Evolutionary conservation across 1,139 yeast genomes (phyloP).

Genomic region (Blastobotrys raffinosifermentans): DNA sequence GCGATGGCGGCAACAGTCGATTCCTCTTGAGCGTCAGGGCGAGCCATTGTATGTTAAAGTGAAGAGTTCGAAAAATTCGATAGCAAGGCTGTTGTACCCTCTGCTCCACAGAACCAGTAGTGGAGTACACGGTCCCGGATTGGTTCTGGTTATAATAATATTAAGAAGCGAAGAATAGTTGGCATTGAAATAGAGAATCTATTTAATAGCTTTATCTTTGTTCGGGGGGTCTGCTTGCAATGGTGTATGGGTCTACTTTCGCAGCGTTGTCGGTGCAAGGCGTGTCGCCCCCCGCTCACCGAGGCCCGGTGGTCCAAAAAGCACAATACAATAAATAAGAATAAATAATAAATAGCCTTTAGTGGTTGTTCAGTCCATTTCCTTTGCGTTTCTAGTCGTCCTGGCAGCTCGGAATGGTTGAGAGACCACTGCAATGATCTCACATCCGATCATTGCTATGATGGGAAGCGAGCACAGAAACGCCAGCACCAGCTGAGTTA

Average conservation of each 20-base stretch:
- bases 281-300: not conserved
- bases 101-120: too few relatives aligned
- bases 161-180: too few relatives aligned
- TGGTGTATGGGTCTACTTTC: not conserved
- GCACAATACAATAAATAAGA: not conserved
- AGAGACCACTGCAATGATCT: constrained; percentile 16
- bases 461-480: constrained; percentile 23
- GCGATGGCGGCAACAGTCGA: constrained; percentile 15
- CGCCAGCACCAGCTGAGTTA: constrained; percentile 19
- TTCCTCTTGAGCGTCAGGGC: constrained; percentile 10
- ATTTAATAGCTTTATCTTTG: too few relatives aligned
- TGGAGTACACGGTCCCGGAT: too few relatives aligned
- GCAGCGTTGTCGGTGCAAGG: constrained; percentile 1
- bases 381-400: constrained; percentile 1
- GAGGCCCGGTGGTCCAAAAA: not conserved
- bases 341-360: constrained; percentile 2
- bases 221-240: constrained; percentile 3
- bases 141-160: too few relatives aligned
- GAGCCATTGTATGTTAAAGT: not conserved
- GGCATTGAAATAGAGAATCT: too few relatives aligned
- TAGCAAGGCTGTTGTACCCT: too few relatives aligned
- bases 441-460: constrained; percentile 19
- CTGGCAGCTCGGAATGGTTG: constrained; percentile 4
- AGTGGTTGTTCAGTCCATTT: too few relatives aligned
- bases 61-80: too few relatives aligned